These are phyloP conservation scores for Zygoascus tannicola DNA, from an alignment of 805 yeast genomes.

Conservation along the genomic window DNA sequence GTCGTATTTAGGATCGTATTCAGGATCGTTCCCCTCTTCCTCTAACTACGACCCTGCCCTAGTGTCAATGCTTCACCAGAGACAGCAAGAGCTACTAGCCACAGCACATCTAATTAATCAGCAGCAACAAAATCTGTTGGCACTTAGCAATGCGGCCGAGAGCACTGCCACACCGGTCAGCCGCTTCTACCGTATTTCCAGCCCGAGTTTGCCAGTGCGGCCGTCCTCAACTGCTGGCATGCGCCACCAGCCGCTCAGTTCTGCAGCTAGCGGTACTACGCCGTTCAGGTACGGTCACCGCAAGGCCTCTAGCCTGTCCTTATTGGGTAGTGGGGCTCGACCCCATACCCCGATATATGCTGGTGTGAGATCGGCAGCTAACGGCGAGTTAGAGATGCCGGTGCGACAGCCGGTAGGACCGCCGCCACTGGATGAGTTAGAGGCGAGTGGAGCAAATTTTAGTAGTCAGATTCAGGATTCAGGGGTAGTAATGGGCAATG, in stretches of 20 bases:
- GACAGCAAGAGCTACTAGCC: conserved; percentile 27
- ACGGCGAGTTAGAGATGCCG: conserved; percentile 20
- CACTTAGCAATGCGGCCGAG: conserved; percentile 11
- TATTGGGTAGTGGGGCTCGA: conserved; percentile 10
- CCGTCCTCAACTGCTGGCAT: conserved; percentile 17
- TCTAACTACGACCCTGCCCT: conserved; percentile 1
- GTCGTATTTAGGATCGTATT: no score
- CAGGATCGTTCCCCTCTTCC: no score
- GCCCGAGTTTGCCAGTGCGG: conserved; percentile 19
- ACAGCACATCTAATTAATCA: conserved; percentile 26
- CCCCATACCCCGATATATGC: conserved; percentile 1
- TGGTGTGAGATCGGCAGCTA: conserved; percentile 7
- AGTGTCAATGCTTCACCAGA: conserved; percentile 24
- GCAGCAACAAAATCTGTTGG: conserved; percentile 28
- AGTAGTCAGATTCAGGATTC: no score
- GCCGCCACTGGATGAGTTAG: conserved; percentile 26
- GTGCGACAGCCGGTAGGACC: conserved; percentile 28
- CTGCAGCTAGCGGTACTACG: conserved; percentile 3
- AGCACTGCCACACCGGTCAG: neutral
- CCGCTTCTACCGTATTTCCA: conserved; percentile 12
- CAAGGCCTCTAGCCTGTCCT: conserved; percentile 22
- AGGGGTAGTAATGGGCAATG: no score
- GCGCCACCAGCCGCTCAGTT: conserved; percentile 11
- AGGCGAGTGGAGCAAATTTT: conserved; percentile 12
- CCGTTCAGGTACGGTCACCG: conserved; percentile 20